These are phyloP conservation scores for Artemisia argyi DNA, from an alignment of 129 eudicot genomes.

Conservation along the genomic window DNA sequence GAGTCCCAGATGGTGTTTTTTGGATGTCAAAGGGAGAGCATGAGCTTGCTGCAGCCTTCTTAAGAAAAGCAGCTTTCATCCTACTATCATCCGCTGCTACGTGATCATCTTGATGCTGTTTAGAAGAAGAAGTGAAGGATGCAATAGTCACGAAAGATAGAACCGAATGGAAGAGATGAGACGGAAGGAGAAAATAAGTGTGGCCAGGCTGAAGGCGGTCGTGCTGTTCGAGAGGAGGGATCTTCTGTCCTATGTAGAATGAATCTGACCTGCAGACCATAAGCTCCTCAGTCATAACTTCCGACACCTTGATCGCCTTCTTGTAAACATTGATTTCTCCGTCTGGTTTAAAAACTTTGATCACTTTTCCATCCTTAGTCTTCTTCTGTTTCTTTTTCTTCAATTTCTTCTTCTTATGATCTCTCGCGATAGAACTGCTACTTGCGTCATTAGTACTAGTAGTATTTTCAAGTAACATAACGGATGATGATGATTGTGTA, in stretches of 20 bases:
- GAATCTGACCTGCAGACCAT: conserved; percentile 58
- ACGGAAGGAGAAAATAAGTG: conserved; percentile 54
- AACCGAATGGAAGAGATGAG: conserved; percentile 44
- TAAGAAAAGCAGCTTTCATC: conserved; percentile 34
- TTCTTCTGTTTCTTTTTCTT: conserved; percentile 18
- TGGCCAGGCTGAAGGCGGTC: conserved; percentile 54
- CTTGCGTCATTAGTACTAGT: not conserved
- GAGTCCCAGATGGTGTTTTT: conserved; percentile 46
- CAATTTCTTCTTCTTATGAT: conserved; percentile 4
- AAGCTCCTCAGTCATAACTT: conserved; percentile 42
- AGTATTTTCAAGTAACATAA: not conserved
- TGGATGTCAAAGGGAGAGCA: conserved; percentile 49
- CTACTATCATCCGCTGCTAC: conserved; percentile 14
- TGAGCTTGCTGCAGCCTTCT: conserved; percentile 36
- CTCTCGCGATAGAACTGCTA: not conserved
- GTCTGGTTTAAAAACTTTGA: conserved; percentile 49
- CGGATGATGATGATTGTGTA: not conserved
- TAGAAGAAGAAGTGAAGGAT: conserved; percentile 24
- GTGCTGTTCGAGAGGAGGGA: conserved; percentile 43
- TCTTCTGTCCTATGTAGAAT: conserved; percentile 66
- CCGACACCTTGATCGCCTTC: conserved; percentile 40
- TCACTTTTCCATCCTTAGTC: conserved; percentile 20
- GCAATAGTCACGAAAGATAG: conserved; percentile 49
- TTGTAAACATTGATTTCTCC: conserved; percentile 43
- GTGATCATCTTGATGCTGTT: not conserved